Evolutionary conservation across 2,329 filamentous ascomycete species (phyloP).

Genomic region (Fusarium sp.): DNA sequence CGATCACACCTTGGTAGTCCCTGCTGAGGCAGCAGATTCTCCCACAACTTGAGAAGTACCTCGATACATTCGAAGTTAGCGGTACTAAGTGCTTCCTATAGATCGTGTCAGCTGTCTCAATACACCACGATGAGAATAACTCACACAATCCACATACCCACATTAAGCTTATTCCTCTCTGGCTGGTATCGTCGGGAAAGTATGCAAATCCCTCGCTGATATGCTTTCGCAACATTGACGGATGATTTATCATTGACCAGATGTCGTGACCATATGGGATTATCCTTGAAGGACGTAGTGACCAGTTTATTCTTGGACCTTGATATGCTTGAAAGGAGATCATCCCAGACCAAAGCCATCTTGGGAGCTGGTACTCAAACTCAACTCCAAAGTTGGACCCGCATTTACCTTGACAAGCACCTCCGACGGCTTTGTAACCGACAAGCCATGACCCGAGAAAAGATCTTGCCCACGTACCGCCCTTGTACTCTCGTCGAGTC

Average conservation of each 20-base stretch:
- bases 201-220: fast-evolving
- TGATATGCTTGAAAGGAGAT: neutral
- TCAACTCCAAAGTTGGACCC: fast-evolving
- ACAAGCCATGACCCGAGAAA: slow-evolving; percentile 18
- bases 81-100: fast-evolving
- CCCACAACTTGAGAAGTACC: slow-evolving; percentile 19
- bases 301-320: neutral
- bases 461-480: neutral
- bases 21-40: slow-evolving; percentile 26
- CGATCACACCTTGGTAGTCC: slow-evolving; percentile 21
- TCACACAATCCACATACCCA: fast-evolving
- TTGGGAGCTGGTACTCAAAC: slow-evolving; percentile 18
- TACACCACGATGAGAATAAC: too few relatives aligned
- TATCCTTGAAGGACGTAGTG: slow-evolving; percentile 14
- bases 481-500: neutral
- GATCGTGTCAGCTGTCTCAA: fast-evolving
- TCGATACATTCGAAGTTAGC: fast-evolving
- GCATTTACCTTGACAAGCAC: fast-evolving
- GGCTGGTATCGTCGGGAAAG: slow-evolving; percentile 12
- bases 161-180: fast-evolving
- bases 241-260: fast-evolving
- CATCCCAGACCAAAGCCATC: slow-evolving; percentile 31
- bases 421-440: neutral
- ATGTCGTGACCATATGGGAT: fast-evolving
- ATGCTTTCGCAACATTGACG: fast-evolving